Conservation (phyloP, 2,329 filamentous ascomycete species). For the Diaporthe nobilis region DNA sequence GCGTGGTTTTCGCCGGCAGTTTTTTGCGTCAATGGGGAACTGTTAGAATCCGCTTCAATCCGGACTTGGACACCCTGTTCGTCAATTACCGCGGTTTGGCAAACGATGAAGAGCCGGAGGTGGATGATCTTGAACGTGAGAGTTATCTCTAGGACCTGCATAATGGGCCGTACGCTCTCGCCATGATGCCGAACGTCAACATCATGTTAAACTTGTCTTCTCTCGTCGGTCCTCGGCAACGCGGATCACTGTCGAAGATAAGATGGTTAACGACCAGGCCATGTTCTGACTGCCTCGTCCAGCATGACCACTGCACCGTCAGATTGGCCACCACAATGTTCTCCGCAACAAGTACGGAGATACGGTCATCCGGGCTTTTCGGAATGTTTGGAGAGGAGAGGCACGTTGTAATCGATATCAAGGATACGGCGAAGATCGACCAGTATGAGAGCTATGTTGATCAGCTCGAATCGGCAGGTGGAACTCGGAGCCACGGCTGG, state of each 20-base stretch:
- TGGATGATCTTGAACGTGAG: too few species aligned
- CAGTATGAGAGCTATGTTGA: background rate
- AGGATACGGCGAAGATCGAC: background rate
- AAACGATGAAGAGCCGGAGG: background rate
- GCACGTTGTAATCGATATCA: background rate
- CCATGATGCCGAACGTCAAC: background rate
- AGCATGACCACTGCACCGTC: background rate
- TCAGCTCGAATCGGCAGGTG: background rate
- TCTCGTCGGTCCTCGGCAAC: background rate
- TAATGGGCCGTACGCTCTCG: background rate
- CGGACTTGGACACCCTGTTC: background rate
- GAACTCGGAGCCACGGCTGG: background rate
- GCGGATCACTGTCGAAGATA: rapidly evolving
- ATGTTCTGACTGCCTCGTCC: background rate
- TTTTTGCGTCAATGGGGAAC: background rate
- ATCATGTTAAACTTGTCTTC: background rate
- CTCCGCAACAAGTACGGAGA: background rate
- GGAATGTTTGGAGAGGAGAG: conserved; percentile 2
- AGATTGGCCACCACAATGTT: background rate
- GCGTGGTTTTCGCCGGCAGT: too few species aligned
- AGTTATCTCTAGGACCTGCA: background rate
- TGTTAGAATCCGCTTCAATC: background rate
- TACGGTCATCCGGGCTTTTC: background rate
- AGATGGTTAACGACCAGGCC: background rate
- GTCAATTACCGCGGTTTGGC: background rate